Percentiles rank a stretch among this genome's conserved stretches.
Conservation (phyloP, 148 eudicot genomes). For the Silene uniflora region DNA sequence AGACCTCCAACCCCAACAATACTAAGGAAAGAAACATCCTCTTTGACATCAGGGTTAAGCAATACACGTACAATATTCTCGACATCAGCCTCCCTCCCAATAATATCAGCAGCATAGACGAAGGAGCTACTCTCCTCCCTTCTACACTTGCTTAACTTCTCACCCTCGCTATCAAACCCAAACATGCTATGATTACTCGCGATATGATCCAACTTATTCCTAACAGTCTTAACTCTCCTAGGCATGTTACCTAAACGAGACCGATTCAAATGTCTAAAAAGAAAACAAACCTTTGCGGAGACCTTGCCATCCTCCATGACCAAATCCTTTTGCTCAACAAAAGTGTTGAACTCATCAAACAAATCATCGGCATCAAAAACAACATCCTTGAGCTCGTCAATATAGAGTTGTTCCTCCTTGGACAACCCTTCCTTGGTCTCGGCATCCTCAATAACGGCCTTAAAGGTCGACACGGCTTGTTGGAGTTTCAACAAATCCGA, state of each 20-base stretch:
- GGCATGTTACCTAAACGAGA: background rate
- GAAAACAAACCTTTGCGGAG: slow-evolving; percentile 16
- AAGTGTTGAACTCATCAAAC: slow-evolving; percentile 24
- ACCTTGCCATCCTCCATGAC: background rate
- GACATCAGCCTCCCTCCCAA: slow-evolving; percentile 37
- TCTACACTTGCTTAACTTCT: background rate
- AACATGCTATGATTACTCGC: slow-evolving; percentile 14
- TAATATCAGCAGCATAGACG: slow-evolving; percentile 17
- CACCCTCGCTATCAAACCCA: slow-evolving; percentile 2
- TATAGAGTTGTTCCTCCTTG: slow-evolving; percentile 16
- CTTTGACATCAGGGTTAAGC: slow-evolving; percentile 7
- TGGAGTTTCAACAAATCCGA: slow-evolving; percentile 21
- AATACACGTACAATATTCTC: slow-evolving; percentile 19
- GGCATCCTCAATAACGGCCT: slow-evolving; percentile 19
- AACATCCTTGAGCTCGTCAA: slow-evolving; percentile 22
- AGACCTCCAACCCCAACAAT: slow-evolving; percentile 35
- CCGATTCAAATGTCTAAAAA: slow-evolving; percentile 9
- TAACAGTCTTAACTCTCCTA: slow-evolving; percentile 3
- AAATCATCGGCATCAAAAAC: slow-evolving; percentile 26
- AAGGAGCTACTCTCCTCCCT: slow-evolving; percentile 12
- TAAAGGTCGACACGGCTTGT: slow-evolving; percentile 17
- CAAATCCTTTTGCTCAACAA: slow-evolving; percentile 6
- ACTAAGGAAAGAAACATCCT: slow-evolving; percentile 22
- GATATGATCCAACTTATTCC: slow-evolving; percentile 12
- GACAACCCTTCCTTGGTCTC: slow-evolving; percentile 14